These are phyloP conservation scores for Clitoria ternatea DNA, from an alignment of 306 rosid genomes.

Conservation along the genomic window DNA sequence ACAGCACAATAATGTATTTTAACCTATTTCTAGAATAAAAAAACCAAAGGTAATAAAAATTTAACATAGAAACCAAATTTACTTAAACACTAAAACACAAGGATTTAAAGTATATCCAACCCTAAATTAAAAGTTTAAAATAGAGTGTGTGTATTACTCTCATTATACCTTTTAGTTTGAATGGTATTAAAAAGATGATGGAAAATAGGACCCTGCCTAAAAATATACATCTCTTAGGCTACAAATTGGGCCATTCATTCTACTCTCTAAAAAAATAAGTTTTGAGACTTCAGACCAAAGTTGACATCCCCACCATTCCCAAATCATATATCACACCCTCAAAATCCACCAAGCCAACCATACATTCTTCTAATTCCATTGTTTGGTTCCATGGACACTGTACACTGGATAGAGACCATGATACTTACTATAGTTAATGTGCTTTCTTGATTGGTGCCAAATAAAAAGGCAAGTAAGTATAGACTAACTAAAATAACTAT, in stretches of 20 bases:
- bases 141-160: too few species aligned
- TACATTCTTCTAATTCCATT: not conserved
- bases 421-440: not conserved
- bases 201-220: not conserved
- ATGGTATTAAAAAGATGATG: not conserved
- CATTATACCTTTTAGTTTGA: too few species aligned
- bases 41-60: too few species aligned
- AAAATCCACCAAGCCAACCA: not conserved
- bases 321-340: not conserved
- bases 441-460: not conserved
- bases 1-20: too few species aligned
- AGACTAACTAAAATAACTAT: not conserved
- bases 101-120: too few species aligned
- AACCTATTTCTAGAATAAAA: too few species aligned
- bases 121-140: too few species aligned
- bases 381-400: not conserved
- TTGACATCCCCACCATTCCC: not conserved
- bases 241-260: not conserved
- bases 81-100: too few species aligned
- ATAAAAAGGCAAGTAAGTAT: not conserved
- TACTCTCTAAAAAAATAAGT: constrained; percentile 4
- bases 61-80: too few species aligned
- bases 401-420: not conserved
- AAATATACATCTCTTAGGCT: not conserved
- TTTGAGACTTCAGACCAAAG: constrained; percentile 23